Evolutionary conservation across 83 land plant species (phyloP).

Genomic region (Larix sibirica): DNA sequence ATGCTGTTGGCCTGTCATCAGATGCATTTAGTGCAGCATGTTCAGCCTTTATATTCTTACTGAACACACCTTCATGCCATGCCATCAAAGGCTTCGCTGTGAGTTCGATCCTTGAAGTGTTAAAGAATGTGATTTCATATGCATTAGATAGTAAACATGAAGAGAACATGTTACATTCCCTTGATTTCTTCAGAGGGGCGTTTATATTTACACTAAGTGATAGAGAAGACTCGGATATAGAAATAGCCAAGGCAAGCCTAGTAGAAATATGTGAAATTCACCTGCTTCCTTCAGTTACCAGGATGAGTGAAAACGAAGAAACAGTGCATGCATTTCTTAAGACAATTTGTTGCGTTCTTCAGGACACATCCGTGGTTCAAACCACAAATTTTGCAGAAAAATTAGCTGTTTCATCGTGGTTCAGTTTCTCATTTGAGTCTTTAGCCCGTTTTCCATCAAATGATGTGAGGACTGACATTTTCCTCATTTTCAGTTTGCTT

Average conservation of each 20-base stretch:
- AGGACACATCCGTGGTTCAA: constrained; percentile 23
- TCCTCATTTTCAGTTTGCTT: constrained; percentile 52
- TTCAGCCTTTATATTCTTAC: constrained; percentile 46
- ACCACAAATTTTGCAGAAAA: constrained; percentile 30
- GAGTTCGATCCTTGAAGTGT: constrained; percentile 28
- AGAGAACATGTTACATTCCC: constrained; percentile 35
- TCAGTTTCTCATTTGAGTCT: constrained; percentile 47
- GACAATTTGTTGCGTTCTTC: constrained; percentile 43
- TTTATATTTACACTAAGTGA: constrained; percentile 23
- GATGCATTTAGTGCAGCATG: constrained; percentile 51
- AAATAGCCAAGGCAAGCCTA: constrained; percentile 23
- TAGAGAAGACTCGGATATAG: neutral
- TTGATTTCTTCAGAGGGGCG: constrained; percentile 54
- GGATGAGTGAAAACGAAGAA: constrained; percentile 45
- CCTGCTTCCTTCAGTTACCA: constrained; percentile 50
- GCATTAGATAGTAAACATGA: constrained; percentile 21
- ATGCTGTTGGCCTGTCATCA: constrained; percentile 38
- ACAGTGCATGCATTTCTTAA: constrained; percentile 45
- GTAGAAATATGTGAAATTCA: constrained; percentile 38
- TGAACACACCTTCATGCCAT: constrained; percentile 41
- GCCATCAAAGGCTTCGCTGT: constrained; percentile 24
- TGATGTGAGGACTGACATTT: constrained; percentile 43
- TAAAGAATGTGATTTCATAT: constrained; percentile 34
- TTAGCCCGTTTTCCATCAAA: constrained; percentile 52
- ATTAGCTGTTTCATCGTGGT: constrained; percentile 55